Base-by-base conservation (phyloP, 2,329 filamentous ascomycete genomes). In the Aureobasidium sp. region DNA sequence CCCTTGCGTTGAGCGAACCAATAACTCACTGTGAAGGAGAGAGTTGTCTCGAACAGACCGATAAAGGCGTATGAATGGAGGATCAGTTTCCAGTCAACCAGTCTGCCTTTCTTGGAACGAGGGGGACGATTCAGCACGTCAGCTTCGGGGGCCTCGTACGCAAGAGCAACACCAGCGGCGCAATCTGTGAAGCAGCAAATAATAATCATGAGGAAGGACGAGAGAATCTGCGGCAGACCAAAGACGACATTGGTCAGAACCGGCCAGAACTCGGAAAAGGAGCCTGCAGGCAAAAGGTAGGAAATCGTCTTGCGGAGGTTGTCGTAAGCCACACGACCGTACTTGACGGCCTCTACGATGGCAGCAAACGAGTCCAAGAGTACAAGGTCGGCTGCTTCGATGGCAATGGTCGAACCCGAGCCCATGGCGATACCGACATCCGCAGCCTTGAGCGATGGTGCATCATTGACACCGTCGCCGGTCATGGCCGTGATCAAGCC, bases 261-360 rank as follows among this genome's bases (percentile, higher is more conserved):
- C 0, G 88, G 87, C 87, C 85, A 82, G 71, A 91, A 87, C 69
- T 91, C 88, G 57, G 82, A 83, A 70, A 89, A 90, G n/a, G 78
- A 83, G 2, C 88, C 87, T 0, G 88, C 88, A 0, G 87, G 87
- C 0, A 90, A 77, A 2, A 90, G 77, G 67, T 90, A 90, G 19
- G 84, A 82, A 63, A 89, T 83, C 0, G 83, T 86, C 78, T 92
- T 91, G 70, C 89, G 88, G 54, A 91, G 74, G 66, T 91, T 91
- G 70, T 90, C 86, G 72, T 88, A 91, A n/a, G 90, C 86, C 6
- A 89, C 82, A 15, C 88, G 81, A 0, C 88, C 88, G 62, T 87
- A 89, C 64, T 84, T 78, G 2, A 91, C 83, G 0, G 88, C 88
- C 67, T 87, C 82, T 5, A 90, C 83, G 33, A 92, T 82, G 1